Evolutionary conservation across 306 rosid species (phyloP).

Genomic region (Abrus precatorius): DNA sequence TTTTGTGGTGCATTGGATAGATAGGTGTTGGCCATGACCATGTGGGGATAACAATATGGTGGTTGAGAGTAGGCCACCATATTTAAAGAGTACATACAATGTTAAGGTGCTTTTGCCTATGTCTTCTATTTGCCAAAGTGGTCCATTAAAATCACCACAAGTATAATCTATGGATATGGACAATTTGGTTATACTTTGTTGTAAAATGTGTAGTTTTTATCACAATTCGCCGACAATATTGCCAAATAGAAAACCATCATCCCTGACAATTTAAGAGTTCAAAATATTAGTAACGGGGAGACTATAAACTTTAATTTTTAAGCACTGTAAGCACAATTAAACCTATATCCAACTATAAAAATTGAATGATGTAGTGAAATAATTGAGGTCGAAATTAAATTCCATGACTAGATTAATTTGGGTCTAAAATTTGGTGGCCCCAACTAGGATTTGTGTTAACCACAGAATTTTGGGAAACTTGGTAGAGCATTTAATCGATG

Average conservation of each 20-base stretch:
- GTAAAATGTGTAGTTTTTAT: not conserved
- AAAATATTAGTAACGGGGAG: too few species aligned
- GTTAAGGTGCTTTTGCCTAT: not conserved
- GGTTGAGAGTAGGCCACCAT: conserved; percentile 48
- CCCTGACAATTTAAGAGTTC: too few species aligned
- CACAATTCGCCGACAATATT: too few species aligned
- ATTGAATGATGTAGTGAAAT: not conserved
- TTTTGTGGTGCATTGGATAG: conserved; percentile 22
- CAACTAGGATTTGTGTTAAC: not conserved
- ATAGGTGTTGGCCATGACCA: conserved; percentile 16
- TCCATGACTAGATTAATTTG: not conserved
- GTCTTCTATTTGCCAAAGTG: too few species aligned
- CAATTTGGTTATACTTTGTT: conserved; percentile 5
- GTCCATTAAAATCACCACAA: not conserved
- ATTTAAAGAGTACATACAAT: conserved; percentile 12
- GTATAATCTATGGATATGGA: not conserved
- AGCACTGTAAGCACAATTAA: too few species aligned
- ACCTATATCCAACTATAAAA: not conserved
- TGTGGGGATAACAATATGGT: conserved; percentile 54
- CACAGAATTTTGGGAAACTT: conserved; percentile 23
- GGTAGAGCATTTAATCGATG: conserved; percentile 42
- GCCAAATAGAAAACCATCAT: too few species aligned
- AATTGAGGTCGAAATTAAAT: not conserved
- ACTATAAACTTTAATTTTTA: too few species aligned
- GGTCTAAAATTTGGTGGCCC: conserved; percentile 4